Base-by-base conservation (phyloP, 2,329 filamentous ascomycete genomes). In the Graphilbum ipis-grandicollis region DNA sequence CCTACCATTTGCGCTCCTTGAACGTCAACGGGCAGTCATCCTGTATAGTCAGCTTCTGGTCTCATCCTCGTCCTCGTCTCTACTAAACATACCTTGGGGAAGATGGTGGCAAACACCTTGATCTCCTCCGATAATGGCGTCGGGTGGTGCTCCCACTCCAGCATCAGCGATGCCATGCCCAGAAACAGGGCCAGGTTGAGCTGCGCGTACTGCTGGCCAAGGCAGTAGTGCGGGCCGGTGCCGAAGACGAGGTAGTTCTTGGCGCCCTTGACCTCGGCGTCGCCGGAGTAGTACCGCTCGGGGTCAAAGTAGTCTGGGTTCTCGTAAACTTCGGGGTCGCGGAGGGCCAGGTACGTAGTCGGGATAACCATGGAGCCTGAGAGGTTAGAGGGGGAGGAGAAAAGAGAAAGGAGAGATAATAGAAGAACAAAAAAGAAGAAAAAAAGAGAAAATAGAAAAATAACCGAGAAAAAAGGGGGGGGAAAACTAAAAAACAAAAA, bases 201-300 rank as follows among this genome's bases (percentile, higher is more conserved):
- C 56, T 83, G 77, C 9, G 85, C 90, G 52, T 94, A 98, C 32
- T 77, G 77, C 63, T 96, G 88, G 36, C 88, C 90, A 26, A 96
- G 68, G 57, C 90, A 98, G 65, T 96, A 93, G 61, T 96, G 90
- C 48, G 90, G 83, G 8, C 90, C 90, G 15, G 82, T 86, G 50
- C 90, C 90, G 49, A 98, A 96, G 15, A 96, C 86, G 36, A 98
- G 69, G 66, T 78, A 96, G 66, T 96, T 98, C 77, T 94, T 96
- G 53, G 77, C 63, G 28, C 75, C 74, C 61, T 76, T 79, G 56
- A 79, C 74, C 57, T 93, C 86, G 12, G 88, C 90, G 48, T 86
- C 80, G 41, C 88, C 90, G 2, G 70, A 72, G 56, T 88, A 88
- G 73, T 90, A 96, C 49, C 88, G 74, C 46, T 94, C 85, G 2